Conservation (phyloP, 148 eudicot genomes). For the Dysphania ambrosioides region DNA sequence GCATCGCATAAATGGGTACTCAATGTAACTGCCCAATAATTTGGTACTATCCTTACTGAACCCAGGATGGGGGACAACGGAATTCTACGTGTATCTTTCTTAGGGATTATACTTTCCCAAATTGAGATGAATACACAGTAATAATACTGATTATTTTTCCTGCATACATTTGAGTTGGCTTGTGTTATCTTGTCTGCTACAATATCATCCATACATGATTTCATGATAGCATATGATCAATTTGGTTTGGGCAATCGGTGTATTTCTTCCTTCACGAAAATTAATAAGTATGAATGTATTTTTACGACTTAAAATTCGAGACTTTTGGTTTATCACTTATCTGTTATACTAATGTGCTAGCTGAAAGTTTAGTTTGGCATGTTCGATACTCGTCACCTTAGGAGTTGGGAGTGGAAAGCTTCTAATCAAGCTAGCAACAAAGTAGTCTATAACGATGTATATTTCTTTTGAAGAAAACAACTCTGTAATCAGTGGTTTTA, state of each 20-base stretch:
- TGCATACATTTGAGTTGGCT: slow-evolving; percentile 15
- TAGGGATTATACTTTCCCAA: slow-evolving; percentile 1
- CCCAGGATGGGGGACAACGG: background rate
- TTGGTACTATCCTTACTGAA: slow-evolving; percentile 7
- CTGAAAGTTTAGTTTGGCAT: too few relatives aligned
- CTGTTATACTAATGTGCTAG: too few relatives aligned
- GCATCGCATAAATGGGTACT: slow-evolving; percentile 2
- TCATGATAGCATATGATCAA: background rate
- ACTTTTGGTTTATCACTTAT: too few relatives aligned
- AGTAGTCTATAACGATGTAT: too few relatives aligned
- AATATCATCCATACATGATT: background rate
- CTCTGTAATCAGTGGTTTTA: background rate
- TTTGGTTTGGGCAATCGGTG: background rate
- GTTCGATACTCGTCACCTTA: too few relatives aligned
- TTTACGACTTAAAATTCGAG: too few relatives aligned
- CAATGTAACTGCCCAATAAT: slow-evolving; percentile 26
- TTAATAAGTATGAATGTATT: too few relatives aligned
- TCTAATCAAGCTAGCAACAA: background rate
- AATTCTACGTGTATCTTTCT: background rate
- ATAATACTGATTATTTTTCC: slow-evolving; percentile 6
- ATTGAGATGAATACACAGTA: background rate
- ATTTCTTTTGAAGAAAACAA: background rate
- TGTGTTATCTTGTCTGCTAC: slow-evolving; percentile 5
- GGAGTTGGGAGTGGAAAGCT: background rate
- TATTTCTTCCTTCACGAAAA: background rate